Conservation (phyloP, 768 basidiomycete species). For the Infundibulicybe gibba region DNA sequence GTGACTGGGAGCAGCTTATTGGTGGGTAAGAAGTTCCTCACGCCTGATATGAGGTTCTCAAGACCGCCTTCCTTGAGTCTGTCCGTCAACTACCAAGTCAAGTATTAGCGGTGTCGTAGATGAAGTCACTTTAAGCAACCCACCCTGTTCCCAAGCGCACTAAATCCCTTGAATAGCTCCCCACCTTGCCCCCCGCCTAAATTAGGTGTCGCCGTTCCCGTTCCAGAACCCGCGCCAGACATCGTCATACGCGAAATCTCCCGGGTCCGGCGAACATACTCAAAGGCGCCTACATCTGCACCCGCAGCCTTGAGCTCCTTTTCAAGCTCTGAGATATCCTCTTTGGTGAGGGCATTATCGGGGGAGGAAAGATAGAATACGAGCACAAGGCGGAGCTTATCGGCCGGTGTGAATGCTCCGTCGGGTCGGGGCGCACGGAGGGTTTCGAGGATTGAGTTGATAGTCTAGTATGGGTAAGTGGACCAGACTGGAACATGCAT, state of each 20-base stretch:
- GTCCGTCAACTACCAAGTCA: constrained; percentile 70
- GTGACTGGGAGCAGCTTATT: constrained; percentile 93
- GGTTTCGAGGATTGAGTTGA: constrained; percentile 79
- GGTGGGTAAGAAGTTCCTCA: constrained; percentile 95
- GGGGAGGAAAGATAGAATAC: constrained; percentile 90
- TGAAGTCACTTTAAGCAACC: constrained; percentile 3
- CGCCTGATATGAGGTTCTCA: constrained; percentile 94
- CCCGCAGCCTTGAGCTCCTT: constrained; percentile 81
- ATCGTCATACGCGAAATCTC: constrained; percentile 93
- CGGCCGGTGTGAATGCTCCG: constrained; percentile 62
- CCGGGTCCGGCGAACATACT: constrained; percentile 87
- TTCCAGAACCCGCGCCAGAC: constrained; percentile 48
- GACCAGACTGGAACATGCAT: not conserved
- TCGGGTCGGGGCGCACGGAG: constrained; percentile 72
- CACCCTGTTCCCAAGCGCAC: constrained; percentile 86
- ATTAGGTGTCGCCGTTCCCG: constrained; percentile 64
- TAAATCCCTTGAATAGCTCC: constrained; percentile 93
- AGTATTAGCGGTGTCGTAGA: constrained; percentile 1
- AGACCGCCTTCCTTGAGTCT: constrained; percentile 93
- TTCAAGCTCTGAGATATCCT: constrained; percentile 86
- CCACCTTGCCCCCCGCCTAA: constrained; percentile 69
- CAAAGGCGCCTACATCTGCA: constrained; percentile 78
- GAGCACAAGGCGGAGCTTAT: constrained; percentile 93
- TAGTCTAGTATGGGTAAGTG: constrained; percentile 43
- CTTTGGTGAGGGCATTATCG: constrained; percentile 78